phyloP scores from a whole-genome alignment of 208 protist genomes.

The Herpetomonas tarakana region DNA sequence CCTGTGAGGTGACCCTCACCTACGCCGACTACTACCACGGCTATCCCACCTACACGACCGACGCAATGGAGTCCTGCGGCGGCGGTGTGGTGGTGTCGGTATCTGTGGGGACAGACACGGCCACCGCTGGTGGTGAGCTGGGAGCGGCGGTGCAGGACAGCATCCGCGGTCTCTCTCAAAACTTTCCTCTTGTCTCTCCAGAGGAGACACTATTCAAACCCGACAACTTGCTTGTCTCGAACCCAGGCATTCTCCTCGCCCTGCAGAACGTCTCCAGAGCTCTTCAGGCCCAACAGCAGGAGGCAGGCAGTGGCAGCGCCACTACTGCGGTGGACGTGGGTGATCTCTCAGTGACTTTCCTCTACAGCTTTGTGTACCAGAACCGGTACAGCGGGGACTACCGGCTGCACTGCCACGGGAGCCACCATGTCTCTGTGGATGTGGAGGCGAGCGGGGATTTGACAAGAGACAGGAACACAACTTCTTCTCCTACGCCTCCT shows the following conservation, averaged over 20 bases:
- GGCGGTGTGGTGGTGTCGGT: slow-evolving; percentile 27
- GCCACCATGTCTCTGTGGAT: slow-evolving; percentile 16
- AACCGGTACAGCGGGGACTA: slow-evolving; percentile 18
- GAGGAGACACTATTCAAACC: not conserved
- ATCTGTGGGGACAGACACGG: not conserved
- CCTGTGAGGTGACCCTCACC: slow-evolving; percentile 13
- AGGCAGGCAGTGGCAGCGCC: not conserved
- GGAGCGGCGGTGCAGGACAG: slow-evolving; percentile 1
- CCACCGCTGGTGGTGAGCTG: not conserved
- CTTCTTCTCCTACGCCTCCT: too few relatives aligned
- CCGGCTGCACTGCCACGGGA: slow-evolving; percentile 37
- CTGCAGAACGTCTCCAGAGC: not conserved
- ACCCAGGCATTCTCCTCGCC: not conserved
- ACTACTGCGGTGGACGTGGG: not conserved
- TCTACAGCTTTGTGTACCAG: slow-evolving; percentile 17
- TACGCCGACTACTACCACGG: slow-evolving; percentile 8
- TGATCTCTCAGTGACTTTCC: slow-evolving; percentile 1
- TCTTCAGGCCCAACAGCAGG: not conserved
- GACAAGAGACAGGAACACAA: not conserved
- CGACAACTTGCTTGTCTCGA: not conserved
- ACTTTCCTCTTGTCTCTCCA: not conserved
- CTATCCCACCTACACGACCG: not conserved
- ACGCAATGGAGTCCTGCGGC: slow-evolving; percentile 25
- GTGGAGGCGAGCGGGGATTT: slow-evolving; percentile 10
- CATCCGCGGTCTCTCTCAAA: not conserved